These are phyloP conservation scores for Blastobotrys elegans DNA, from an alignment of 1,139 yeast genomes.

Conservation along the genomic window DNA sequence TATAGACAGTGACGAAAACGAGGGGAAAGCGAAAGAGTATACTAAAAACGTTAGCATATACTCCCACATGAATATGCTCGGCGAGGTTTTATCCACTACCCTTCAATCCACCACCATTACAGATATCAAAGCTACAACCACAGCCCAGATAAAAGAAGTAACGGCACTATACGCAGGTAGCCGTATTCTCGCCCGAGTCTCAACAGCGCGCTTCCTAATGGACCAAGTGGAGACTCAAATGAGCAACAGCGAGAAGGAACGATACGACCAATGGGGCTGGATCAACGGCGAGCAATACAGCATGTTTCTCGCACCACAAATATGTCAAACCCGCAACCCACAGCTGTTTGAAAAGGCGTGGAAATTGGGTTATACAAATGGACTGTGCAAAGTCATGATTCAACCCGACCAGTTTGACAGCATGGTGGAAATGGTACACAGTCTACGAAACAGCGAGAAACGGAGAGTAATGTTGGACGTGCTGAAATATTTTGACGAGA, in stretches of 20 bases:
- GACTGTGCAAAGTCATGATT: not conserved
- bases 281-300: constrained; percentile 16
- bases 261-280: constrained; percentile 18
- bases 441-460: constrained; percentile 15
- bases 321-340: constrained; percentile 11
- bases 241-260: not conserved
- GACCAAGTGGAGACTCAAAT: constrained; percentile 11
- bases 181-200: constrained; percentile 15
- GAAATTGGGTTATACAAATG: constrained; percentile 18
- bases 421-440: constrained; percentile 4
- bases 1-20: not conserved
- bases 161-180: constrained; percentile 19
- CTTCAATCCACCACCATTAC: constrained; percentile 47
- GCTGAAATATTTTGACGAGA: constrained; percentile 13
- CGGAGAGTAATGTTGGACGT: constrained; percentile 12
- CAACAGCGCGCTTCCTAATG: constrained; percentile 16
- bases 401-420: not conserved
- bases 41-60: constrained; percentile 1
- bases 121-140: not conserved
- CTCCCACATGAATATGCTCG: constrained; percentile 12
- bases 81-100: not conserved
- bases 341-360: constrained; percentile 15
- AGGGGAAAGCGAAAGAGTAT: constrained; percentile 8
- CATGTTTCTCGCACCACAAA: constrained; percentile 12
- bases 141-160: constrained; percentile 11